Evolutionary conservation across 306 rosid genomes (phyloP).

Genomic region (Pterocarpus macrocarpus): DNA sequence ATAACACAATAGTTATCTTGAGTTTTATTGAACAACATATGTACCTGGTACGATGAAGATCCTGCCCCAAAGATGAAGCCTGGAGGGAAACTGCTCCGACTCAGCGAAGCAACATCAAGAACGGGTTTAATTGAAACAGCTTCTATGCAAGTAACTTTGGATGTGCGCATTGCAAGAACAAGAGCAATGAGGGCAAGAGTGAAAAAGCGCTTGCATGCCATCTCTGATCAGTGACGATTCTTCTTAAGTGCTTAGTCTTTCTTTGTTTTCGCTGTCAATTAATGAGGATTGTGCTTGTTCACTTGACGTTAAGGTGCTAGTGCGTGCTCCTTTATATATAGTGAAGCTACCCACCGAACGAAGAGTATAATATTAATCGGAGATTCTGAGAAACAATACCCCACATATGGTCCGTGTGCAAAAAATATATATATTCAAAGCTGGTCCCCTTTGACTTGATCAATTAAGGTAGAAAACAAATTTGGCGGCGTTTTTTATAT

Average conservation of each 20-base stretch:
- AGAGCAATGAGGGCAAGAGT: neutral
- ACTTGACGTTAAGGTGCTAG: neutral
- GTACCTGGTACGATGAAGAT: conserved; percentile 55
- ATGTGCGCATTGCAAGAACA: conserved; percentile 14
- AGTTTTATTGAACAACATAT: too few species aligned
- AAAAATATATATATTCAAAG: too few species aligned
- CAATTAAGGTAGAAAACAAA: too few species aligned
- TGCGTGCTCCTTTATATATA: neutral
- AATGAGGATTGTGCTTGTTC: neutral
- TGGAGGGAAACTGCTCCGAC: conserved; percentile 16
- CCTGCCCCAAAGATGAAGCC: conserved; percentile 49
- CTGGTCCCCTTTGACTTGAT: too few species aligned
- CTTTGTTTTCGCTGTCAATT: too few species aligned
- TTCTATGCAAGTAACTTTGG: neutral
- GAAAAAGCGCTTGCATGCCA: conserved; percentile 21
- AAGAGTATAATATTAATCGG: neutral
- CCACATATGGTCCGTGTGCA: too few species aligned
- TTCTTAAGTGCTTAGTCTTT: neutral
- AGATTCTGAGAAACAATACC: too few species aligned
- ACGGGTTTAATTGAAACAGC: neutral
- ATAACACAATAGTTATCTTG: too few species aligned
- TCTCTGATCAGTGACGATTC: neutral
- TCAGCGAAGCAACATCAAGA: conserved; percentile 40
- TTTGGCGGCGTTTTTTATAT: too few species aligned
- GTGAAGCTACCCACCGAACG: neutral